These are phyloP conservation scores for Fomitopsis betulina DNA, from an alignment of 1,284 basidiomycete genomes.

Conservation along the genomic window DNA sequence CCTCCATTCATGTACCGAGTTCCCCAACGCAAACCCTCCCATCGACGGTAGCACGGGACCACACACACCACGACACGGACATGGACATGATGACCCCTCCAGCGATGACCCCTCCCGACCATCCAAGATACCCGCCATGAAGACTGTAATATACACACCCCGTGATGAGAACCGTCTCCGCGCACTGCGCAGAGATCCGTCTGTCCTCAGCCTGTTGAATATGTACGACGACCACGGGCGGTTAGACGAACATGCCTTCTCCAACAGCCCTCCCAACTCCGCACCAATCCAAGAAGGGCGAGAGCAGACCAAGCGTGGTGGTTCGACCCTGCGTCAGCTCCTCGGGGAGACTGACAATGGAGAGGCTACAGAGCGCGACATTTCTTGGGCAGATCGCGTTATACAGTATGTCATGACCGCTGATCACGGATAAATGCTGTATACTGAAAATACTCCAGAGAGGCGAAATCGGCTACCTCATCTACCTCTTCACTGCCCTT, in stretches of 20 bases:
- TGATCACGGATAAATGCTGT: not conserved
- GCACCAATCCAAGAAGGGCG: conserved; percentile 32
- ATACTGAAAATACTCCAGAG: conserved; percentile 9
- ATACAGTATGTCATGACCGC: conserved; percentile 45
- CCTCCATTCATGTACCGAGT: conserved; percentile 57
- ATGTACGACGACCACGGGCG: conserved; percentile 70
- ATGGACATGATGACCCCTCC: not conserved
- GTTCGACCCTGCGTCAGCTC: conserved; percentile 68
- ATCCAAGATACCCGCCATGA: conserved; percentile 16
- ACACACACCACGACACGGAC: conserved; percentile 6
- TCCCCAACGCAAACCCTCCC: conserved; percentile 53
- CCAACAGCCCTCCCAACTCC: conserved; percentile 50
- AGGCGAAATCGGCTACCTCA: conserved; percentile 22
- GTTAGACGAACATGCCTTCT: conserved; percentile 56
- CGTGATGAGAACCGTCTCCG: conserved; percentile 49
- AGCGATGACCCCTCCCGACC: conserved; percentile 9
- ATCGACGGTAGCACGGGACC: conserved; percentile 22
- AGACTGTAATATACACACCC: conserved; percentile 34
- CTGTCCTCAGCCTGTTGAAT: conserved; percentile 64
- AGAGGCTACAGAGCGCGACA: conserved; percentile 55
- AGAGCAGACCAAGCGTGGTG: conserved; percentile 51
- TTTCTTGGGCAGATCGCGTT: conserved; percentile 75
- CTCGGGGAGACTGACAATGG: conserved; percentile 48
- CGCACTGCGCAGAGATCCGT: conserved; percentile 68
- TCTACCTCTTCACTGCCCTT: conserved; percentile 21